Percentiles rank a stretch among this genome's conserved stretches.
Evolutionary conservation across 345 rosid genomes (phyloP).

Genomic region (Euclidium syriacum): DNA sequence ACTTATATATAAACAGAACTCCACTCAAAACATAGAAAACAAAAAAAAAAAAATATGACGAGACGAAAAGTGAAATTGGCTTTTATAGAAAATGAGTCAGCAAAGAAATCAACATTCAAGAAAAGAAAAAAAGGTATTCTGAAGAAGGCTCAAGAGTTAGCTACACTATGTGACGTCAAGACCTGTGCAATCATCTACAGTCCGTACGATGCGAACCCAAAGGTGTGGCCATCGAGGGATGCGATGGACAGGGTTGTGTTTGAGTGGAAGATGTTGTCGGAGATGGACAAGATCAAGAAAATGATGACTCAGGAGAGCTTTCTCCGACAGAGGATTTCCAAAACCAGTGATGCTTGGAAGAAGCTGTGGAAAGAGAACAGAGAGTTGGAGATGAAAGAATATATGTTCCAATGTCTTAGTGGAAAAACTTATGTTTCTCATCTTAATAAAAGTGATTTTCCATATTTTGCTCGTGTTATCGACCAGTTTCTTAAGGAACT

Average conservation of each 20-base stretch:
- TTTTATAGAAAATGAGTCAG: conserved; percentile 40
- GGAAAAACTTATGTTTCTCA: not conserved
- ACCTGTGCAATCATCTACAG: conserved; percentile 44
- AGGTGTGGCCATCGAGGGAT: conserved; percentile 45
- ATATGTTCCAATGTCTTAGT: conserved; percentile 23
- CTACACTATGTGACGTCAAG: conserved; percentile 51
- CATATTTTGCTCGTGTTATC: conserved; percentile 10
- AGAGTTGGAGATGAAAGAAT: conserved; percentile 23
- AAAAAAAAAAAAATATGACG: conserved; percentile 31
- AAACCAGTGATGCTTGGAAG: not conserved
- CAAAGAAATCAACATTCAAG: conserved; percentile 56
- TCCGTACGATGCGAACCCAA: conserved; percentile 32
- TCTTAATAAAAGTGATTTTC: conserved; percentile 17
- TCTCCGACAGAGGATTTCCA: conserved; percentile 24
- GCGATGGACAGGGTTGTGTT: not conserved
- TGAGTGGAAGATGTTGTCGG: not conserved
- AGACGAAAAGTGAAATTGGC: conserved; percentile 55
- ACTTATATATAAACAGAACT: not conserved
- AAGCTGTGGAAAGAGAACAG: conserved; percentile 9
- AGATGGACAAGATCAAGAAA: conserved; percentile 20
- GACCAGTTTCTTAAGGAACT: conserved; percentile 24
- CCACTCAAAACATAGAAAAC: not conserved
- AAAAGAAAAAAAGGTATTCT: conserved; percentile 57
- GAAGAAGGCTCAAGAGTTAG: conserved; percentile 62
- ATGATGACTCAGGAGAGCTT: conserved; percentile 27